Evolutionary conservation across 768 basidiomycete genomes (phyloP).

Genomic region (Calocera cornea): DNA sequence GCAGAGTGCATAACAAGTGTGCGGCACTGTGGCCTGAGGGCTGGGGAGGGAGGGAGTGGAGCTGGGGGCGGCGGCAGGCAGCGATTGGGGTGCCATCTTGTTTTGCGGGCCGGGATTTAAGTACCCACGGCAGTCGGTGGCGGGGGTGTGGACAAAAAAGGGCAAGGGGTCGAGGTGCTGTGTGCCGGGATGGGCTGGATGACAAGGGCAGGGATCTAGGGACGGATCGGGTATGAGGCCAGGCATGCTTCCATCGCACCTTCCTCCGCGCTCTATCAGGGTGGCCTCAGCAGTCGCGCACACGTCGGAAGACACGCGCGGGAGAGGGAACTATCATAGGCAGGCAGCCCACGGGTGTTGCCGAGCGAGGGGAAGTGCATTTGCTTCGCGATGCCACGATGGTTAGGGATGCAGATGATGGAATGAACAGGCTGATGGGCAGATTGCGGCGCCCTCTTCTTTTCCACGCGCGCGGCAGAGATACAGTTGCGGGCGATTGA

Average conservation of each 20-base stretch:
- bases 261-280: no score
- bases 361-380: neutral
- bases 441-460: neutral
- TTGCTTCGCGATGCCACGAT: neutral
- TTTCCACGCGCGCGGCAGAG: no score
- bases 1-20: slow-evolving; percentile 8
- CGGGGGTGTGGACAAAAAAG: neutral
- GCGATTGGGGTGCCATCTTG: no score
- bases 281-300: no score
- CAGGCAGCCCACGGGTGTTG: neutral
- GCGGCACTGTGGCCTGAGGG: no score
- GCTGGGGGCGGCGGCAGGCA: neutral
- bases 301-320: no score
- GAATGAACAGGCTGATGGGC: neutral
- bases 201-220: no score
- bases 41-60: slow-evolving; percentile 1
- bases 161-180: neutral
- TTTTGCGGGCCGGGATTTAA: no score
- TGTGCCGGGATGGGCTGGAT: neutral
- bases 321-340: no score
- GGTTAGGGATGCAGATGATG: neutral
- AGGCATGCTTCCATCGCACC: no score
- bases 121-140: neutral
- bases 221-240: no score
- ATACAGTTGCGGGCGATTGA: no score